Evolutionary conservation across 2,329 filamentous ascomycete genomes (phyloP).

Genomic region (Colletotrichum filicis): DNA sequence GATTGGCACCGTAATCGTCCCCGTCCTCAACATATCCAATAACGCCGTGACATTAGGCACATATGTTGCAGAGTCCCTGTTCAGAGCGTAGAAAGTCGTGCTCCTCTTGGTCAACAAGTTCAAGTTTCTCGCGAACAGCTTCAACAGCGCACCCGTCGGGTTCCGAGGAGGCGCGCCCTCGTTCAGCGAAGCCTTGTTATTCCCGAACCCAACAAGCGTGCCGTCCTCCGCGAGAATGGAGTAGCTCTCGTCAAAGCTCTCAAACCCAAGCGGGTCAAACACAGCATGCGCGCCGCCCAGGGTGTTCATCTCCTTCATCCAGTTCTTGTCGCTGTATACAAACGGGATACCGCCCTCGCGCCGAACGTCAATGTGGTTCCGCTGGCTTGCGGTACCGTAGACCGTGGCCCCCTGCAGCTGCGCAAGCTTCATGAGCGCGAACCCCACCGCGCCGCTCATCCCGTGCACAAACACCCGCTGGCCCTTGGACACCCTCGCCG

Average conservation of each 20-base stretch:
- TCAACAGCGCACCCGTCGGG: conserved; percentile 44
- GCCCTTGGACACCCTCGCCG: conserved; percentile 52
- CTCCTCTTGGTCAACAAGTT: conserved; percentile 37
- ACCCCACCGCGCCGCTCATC: conserved; percentile 61
- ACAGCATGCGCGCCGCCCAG: conserved; percentile 59
- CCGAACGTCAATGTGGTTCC: conserved; percentile 55
- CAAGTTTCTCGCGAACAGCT: conserved; percentile 42
- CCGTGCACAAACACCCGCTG: conserved; percentile 63
- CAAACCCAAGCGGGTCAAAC: conserved; percentile 61
- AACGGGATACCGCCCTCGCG: conserved; percentile 54
- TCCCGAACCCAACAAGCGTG: conserved; percentile 51
- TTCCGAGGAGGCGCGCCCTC: conserved; percentile 46
- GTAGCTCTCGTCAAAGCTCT: conserved; percentile 62
- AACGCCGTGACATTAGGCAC: conserved; percentile 44
- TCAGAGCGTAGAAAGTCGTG: conserved; percentile 50
- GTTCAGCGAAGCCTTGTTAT: conserved; percentile 46
- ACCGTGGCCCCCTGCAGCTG: conserved; percentile 56
- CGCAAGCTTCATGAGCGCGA: conserved; percentile 53
- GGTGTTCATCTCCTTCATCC: conserved; percentile 56
- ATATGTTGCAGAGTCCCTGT: conserved; percentile 46
- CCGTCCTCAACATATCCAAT: conserved; percentile 44
- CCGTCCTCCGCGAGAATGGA: conserved; percentile 53
- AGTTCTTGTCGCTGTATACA: conserved; percentile 59
- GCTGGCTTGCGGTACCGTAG: conserved; percentile 59
- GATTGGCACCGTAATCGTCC: conserved; percentile 48